A percentile compares a stretch with the other conserved stretches of the same genome.
Conservation (phyloP, 306 rosid genomes). For the Betula pendula region DNA sequence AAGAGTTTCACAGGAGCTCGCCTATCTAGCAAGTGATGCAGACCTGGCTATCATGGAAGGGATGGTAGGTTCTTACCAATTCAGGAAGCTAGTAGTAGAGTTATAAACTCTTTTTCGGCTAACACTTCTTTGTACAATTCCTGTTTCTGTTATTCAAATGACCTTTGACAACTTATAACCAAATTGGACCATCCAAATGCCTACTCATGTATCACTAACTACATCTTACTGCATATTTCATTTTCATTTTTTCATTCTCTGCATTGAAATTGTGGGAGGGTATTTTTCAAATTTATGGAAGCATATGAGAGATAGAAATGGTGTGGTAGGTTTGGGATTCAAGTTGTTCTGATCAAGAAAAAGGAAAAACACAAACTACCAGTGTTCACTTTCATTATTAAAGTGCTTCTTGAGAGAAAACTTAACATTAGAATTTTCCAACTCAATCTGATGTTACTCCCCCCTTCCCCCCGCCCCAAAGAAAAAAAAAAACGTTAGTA, state of each 20-base stretch:
- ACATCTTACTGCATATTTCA: not conserved
- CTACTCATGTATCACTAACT: not conserved
- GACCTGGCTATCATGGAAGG: slow-evolving; percentile 93
- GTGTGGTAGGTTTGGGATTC: not conserved
- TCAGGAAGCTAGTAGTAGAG: slow-evolving; percentile 21
- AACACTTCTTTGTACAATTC: not conserved
- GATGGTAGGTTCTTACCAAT: slow-evolving; percentile 66
- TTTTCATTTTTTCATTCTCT: not conserved
- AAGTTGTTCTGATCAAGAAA: not conserved
- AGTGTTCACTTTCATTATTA: not conserved
- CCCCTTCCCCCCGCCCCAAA: not conserved
- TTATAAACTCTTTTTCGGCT: not conserved
- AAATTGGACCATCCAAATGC: not conserved
- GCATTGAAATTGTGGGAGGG: not conserved
- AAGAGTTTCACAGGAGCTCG: slow-evolving; percentile 82
- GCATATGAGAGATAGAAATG: not conserved
- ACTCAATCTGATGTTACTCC: not conserved
- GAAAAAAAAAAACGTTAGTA: not conserved
- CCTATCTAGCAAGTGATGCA: slow-evolving; percentile 82
- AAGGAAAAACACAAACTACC: not conserved
- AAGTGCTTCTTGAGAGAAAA: not conserved
- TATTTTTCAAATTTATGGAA: not conserved
- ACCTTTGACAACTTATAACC: not conserved
- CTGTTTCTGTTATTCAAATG: not conserved
- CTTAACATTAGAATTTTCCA: not conserved